A percentile compares a stretch with the other conserved stretches of the same genome.
phyloP scores from a whole-genome alignment of 1,284 basidiomycete species.

The Ustilago curta region DNA sequence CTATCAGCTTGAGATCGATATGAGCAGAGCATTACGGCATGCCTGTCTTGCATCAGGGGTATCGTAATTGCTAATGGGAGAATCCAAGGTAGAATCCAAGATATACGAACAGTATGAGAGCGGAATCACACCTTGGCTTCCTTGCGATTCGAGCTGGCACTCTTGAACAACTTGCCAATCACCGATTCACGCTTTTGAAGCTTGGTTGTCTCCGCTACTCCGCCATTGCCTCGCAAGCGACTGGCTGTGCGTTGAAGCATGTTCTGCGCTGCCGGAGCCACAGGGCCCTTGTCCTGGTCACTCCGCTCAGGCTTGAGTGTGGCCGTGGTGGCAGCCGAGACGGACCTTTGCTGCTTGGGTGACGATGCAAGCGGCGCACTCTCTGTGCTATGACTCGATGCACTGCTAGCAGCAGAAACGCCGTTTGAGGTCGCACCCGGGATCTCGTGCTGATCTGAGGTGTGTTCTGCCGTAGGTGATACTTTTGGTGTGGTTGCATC shows the following conservation, averaged over 20 bases:
- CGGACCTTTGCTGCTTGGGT: slow-evolving; percentile 15
- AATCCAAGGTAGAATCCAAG: neutral
- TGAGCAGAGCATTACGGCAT: no score
- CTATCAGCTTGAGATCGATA: neutral
- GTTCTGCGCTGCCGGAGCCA: slow-evolving; percentile 13
- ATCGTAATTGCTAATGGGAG: neutral
- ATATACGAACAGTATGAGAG: neutral
- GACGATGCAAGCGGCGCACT: neutral
- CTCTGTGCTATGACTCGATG: neutral
- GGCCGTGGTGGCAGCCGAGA: slow-evolving; percentile 28
- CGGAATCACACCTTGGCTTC: slow-evolving; percentile 30
- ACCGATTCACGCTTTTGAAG: slow-evolving; percentile 36
- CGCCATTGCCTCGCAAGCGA: slow-evolving; percentile 13
- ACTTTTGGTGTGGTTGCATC: neutral
- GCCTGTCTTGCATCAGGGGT: neutral
- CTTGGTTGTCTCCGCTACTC: neutral
- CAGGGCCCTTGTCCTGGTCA: slow-evolving; percentile 3
- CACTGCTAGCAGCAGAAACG: neutral
- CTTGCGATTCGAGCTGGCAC: slow-evolving; percentile 22
- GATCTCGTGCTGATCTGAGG: neutral
- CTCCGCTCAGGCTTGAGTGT: slow-evolving; percentile 20
- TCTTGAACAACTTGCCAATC: slow-evolving; percentile 47
- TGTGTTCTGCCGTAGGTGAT: neutral
- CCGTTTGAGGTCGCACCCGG: neutral
- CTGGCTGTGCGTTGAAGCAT: slow-evolving; percentile 38